phyloP scores from a whole-genome alignment of 106 monocot genomes.

The Posidonia australis region DNA sequence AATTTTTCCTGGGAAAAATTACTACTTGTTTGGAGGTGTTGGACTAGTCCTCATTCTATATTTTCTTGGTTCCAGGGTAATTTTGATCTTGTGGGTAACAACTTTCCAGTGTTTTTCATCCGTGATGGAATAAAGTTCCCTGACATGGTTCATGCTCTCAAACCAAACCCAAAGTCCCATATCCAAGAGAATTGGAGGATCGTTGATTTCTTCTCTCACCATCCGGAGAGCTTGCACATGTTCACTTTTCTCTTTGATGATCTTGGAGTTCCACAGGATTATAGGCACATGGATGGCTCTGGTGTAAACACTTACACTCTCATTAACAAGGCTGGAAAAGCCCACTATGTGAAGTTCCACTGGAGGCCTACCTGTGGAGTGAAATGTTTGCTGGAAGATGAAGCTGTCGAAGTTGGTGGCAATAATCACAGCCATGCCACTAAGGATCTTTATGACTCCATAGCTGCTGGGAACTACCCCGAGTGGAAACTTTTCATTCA shows the following conservation, averaged over 20 bases:
- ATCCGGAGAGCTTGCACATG: conserved; percentile 73
- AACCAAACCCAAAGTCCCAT: conserved; percentile 76
- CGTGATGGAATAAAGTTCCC: conserved; percentile 84
- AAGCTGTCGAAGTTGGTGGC: conserved; percentile 56
- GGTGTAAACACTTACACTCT: conserved; percentile 76
- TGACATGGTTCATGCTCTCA: conserved; percentile 74
- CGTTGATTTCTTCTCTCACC: conserved; percentile 80
- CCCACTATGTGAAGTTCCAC: conserved; percentile 72
- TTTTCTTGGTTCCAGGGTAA: conserved; percentile 41
- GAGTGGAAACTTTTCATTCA: conserved; percentile 82
- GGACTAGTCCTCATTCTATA: neutral
- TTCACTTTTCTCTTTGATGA: conserved; percentile 79
- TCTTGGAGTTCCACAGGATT: conserved; percentile 51
- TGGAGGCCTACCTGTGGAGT: conserved; percentile 80
- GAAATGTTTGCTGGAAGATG: conserved; percentile 56
- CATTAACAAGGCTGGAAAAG: conserved; percentile 47
- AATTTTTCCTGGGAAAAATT: too few species aligned
- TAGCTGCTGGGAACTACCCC: conserved; percentile 65
- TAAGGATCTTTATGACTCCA: conserved; percentile 64
- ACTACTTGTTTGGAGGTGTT: neutral
- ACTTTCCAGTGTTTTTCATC: conserved; percentile 83
- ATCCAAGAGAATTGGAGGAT: conserved; percentile 78
- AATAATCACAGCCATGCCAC: conserved; percentile 79
- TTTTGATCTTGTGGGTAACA: conserved; percentile 75
- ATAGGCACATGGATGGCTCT: conserved; percentile 81